phyloP scores from a whole-genome alignment of 768 basidiomycete species.

The Clathrus columnatus region DNA sequence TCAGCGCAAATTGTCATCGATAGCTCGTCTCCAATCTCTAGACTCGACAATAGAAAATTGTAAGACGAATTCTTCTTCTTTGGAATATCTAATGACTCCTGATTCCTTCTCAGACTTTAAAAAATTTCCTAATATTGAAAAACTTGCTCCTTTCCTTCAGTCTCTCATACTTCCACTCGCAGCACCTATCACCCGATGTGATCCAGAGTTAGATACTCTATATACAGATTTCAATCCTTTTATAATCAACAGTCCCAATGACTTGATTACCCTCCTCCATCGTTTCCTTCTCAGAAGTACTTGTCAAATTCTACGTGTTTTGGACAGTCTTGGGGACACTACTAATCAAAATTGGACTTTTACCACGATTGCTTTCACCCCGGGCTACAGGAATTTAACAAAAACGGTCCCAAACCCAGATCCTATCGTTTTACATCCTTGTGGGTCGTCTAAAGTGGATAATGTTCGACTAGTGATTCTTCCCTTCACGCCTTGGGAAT shows the following conservation, averaged over 20 bases:
- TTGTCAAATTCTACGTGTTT: not conserved
- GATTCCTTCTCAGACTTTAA: too few species aligned
- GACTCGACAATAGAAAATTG: not conserved
- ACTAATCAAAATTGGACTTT: not conserved
- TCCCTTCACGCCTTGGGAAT: constrained; percentile 5
- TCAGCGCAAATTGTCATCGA: not conserved
- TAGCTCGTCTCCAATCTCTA: not conserved
- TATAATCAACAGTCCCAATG: not conserved
- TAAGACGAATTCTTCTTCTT: too few species aligned
- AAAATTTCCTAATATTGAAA: not conserved
- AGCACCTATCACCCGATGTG: not conserved
- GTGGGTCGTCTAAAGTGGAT: not conserved
- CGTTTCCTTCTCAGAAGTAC: not conserved
- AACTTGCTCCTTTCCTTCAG: not conserved
- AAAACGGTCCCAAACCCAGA: not conserved
- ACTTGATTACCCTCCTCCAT: not conserved
- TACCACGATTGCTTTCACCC: not conserved
- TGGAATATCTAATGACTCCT: too few species aligned
- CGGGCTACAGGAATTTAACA: not conserved
- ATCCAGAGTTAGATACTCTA: not conserved
- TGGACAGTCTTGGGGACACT: not conserved
- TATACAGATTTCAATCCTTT: not conserved
- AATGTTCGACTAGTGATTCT: not conserved
- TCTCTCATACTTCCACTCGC: not conserved
- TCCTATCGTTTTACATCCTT: not conserved